Percentiles rank a stretch among this genome's conserved stretches.
These are phyloP conservation scores for Claviceps maximensis DNA, from an alignment of 2,329 filamentous ascomycete species.

Conservation along the genomic window DNA sequence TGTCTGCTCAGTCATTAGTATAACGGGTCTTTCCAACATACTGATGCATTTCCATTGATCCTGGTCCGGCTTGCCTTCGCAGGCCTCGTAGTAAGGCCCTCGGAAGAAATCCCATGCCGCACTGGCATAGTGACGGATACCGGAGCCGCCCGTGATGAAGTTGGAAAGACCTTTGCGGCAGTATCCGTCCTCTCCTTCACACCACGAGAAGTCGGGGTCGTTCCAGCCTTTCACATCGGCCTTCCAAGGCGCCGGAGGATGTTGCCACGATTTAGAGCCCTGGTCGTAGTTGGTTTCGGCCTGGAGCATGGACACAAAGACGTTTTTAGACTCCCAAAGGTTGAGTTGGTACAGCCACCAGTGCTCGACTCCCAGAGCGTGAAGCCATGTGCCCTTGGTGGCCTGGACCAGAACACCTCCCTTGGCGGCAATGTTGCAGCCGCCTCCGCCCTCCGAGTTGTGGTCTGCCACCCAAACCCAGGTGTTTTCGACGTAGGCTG, in stretches of 20 bases:
- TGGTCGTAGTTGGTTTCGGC: conserved; percentile 35
- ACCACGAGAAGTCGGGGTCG: conserved; percentile 30
- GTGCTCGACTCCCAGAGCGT: conserved; percentile 36
- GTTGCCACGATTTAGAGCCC: conserved; percentile 19
- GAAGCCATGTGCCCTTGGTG: conserved; percentile 37
- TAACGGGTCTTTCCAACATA: not conserved
- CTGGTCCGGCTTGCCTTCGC: conserved; percentile 9
- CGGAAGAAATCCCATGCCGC: conserved; percentile 31
- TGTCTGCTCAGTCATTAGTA: too few species aligned
- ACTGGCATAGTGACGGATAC: conserved; percentile 27
- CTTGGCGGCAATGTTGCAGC: conserved; percentile 31
- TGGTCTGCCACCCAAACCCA: conserved; percentile 21
- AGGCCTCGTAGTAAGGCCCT: conserved; percentile 23
- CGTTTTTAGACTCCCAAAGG: conserved; percentile 32
- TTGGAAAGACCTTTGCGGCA: conserved; percentile 30
- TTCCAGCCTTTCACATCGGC: conserved; percentile 23
- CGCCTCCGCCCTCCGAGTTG: conserved; percentile 30
- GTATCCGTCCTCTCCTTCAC: conserved; percentile 19
- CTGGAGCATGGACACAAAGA: conserved; percentile 38
- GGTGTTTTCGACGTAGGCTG: conserved; percentile 11
- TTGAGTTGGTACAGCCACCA: conserved; percentile 46
- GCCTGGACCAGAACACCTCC: conserved; percentile 34
- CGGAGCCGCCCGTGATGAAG: conserved; percentile 26
- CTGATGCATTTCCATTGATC: not conserved
- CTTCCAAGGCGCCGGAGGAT: conserved; percentile 25